Conservation (phyloP, 75 land plant genomes). For the Gnetum montanum region DNA sequence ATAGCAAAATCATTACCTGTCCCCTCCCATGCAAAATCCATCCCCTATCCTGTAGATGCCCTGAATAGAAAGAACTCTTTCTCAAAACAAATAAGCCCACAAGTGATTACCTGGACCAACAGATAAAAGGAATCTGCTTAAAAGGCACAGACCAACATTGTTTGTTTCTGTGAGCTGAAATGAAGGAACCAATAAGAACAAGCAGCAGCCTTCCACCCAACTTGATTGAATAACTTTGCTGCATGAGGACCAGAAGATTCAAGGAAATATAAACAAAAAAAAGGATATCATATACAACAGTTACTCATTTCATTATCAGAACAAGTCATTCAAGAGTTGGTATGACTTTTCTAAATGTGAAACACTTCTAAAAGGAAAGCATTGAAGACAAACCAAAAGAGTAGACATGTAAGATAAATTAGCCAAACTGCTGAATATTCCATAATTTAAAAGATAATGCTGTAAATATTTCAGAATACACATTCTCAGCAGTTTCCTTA, state of each 20-base stretch:
- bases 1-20: no score
- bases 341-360: no score
- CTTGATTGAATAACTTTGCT: conserved; percentile 1
- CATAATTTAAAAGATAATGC: no score
- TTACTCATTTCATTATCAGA: conserved; percentile 4
- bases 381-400: no score
- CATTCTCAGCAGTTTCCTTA: no score
- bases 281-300: conserved; percentile 1
- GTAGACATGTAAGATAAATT: no score
- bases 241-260: not conserved
- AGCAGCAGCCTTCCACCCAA: conserved; percentile 5
- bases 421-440: no score
- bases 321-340: not conserved
- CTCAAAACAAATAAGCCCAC: conserved; percentile 5
- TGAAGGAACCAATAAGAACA: conserved; percentile 1
- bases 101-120: conserved; percentile 3
- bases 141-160: no score
- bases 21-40: not conserved
- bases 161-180: not conserved
- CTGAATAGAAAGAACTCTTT: not conserved
- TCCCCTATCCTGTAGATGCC: not conserved
- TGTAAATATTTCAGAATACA: no score
- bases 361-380: no score
- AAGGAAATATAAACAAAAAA: no score
- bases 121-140: conserved; percentile 2